These are phyloP conservation scores for Pythium oligandrum DNA, from an alignment of 352 stramenopile species.

Conservation along the genomic window DNA sequence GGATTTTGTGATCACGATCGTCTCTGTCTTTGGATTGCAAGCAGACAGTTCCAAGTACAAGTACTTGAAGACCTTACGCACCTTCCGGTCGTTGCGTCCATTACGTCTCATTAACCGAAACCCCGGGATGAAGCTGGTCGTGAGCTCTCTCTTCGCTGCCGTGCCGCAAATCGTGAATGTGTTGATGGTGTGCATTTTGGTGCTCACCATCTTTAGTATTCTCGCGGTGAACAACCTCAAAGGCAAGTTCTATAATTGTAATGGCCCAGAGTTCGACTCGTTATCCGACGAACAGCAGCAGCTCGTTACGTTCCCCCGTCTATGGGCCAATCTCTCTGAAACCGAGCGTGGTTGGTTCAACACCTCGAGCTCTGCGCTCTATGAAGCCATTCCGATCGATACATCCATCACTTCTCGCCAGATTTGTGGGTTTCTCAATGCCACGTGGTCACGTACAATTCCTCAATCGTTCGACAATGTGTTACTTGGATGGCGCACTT, in stretches of 20 bases:
- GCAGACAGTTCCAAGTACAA: conserved; percentile 20
- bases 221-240: conserved; percentile 91
- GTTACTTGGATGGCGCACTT: conserved; percentile 37
- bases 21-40: conserved; percentile 28
- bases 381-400: conserved; percentile 1
- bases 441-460: conserved; percentile 40
- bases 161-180: conserved; percentile 85
- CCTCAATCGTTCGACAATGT: conserved; percentile 83
- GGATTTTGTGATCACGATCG: conserved; percentile 74
- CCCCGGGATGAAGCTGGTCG: conserved; percentile 77
- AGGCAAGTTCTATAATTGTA: conserved; percentile 64
- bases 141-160: conserved; percentile 76
- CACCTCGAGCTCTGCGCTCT: conserved; percentile 5
- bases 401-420: conserved; percentile 25
- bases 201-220: conserved; percentile 90
- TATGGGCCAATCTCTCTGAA: conserved; percentile 38
- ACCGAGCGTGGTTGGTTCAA: conserved; percentile 38
- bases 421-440: conserved; percentile 36
- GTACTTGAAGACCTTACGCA: conserved; percentile 46
- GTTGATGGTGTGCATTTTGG: conserved; percentile 69
- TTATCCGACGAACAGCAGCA: conserved; percentile 24
- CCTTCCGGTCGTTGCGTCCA: conserved; percentile 60
- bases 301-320: conserved; percentile 36
- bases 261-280: conserved; percentile 44
- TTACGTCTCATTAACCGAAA: conserved; percentile 78